A percentile compares a stretch with the other conserved stretches of the same genome.
Evolutionary conservation across 495 filamentous ascomycete genomes (phyloP).

Genomic region (Neurospora hispaniola): DNA sequence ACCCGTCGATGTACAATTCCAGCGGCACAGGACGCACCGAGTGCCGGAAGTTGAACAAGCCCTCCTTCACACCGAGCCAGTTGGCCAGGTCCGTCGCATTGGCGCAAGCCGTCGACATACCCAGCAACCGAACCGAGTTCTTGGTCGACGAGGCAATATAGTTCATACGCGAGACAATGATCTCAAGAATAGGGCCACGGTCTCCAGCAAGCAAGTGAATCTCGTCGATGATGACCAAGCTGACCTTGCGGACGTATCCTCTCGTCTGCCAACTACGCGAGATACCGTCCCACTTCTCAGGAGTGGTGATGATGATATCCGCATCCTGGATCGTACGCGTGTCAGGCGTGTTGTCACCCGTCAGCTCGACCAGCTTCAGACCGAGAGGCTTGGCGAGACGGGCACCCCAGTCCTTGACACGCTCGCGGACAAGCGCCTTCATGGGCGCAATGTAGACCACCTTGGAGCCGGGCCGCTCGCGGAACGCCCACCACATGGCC

Average conservation of each 20-base stretch:
- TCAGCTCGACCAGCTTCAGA: conserved; percentile 88
- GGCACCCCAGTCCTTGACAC: conserved; percentile 88
- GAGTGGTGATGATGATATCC: conserved; percentile 96
- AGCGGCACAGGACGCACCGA: conserved; percentile 95
- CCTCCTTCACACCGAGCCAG: conserved; percentile 96
- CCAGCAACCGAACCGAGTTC: conserved; percentile 77
- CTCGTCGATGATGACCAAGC: conserved; percentile 96
- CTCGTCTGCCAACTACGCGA: conserved; percentile 96
- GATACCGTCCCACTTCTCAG: conserved; percentile 99
- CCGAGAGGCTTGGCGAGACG: conserved; percentile 78
- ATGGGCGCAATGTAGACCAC: conserved; percentile 99
- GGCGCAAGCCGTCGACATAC: conserved; percentile 97
- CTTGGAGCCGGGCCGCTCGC: conserved; percentile 90
- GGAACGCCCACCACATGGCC: conserved; percentile 99
- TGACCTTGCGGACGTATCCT: conserved; percentile 90
- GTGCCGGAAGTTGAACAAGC: conserved; percentile 94
- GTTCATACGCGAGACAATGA: conserved; percentile 98
- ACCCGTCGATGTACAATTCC: conserved; percentile 95
- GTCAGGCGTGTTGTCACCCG: conserved; percentile 96
- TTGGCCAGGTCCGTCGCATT: conserved; percentile 91
- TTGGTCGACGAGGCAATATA: conserved; percentile 94
- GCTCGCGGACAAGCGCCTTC: conserved; percentile 95
- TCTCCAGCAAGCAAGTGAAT: conserved; percentile 95
- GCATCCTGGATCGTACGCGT: conserved; percentile 88
- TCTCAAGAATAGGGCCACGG: conserved; percentile 93